phyloP scores from a whole-genome alignment of 2,329 filamentous ascomycete genomes.

The Mycosphaerella sp. region DNA sequence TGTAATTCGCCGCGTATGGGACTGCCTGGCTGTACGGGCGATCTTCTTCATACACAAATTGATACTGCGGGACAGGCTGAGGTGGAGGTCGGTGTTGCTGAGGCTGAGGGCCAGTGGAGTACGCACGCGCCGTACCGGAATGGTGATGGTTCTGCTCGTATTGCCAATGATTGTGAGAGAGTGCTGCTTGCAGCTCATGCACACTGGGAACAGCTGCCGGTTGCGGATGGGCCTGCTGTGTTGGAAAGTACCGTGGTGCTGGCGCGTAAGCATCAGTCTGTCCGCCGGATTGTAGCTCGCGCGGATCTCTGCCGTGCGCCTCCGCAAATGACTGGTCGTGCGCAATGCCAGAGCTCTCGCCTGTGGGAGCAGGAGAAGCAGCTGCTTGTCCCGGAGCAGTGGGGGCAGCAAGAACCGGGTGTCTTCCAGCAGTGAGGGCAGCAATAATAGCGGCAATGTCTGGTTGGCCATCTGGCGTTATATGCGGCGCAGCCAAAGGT shows the following conservation, averaged over 20 bases:
- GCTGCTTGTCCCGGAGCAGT: neutral
- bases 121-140: constrained; percentile 16
- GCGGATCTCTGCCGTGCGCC: neutral
- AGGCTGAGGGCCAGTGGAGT: constrained; percentile 3
- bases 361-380: neutral
- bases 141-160: constrained; percentile 23
- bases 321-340: neutral
- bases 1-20: constrained; percentile 1
- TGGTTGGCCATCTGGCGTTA: neutral
- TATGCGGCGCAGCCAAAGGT: neutral
- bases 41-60: constrained; percentile 24
- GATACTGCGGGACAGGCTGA: constrained; percentile 23
- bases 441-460: neutral
- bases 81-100: neutral
- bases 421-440: neutral
- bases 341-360: neutral
- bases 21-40: constrained; percentile 14
- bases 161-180: constrained; percentile 17
- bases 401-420: neutral
- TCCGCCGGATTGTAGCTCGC: neutral
- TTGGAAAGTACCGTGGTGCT: constrained; percentile 13
- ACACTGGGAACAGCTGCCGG: constrained; percentile 1
- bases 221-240: constrained; percentile 5
- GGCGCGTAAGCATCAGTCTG: neutral
- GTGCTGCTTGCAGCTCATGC: constrained; percentile 17